Evolutionary conservation across 2,329 filamentous ascomycete genomes (phyloP).

Genomic region (Trichoderma afroharzianum): DNA sequence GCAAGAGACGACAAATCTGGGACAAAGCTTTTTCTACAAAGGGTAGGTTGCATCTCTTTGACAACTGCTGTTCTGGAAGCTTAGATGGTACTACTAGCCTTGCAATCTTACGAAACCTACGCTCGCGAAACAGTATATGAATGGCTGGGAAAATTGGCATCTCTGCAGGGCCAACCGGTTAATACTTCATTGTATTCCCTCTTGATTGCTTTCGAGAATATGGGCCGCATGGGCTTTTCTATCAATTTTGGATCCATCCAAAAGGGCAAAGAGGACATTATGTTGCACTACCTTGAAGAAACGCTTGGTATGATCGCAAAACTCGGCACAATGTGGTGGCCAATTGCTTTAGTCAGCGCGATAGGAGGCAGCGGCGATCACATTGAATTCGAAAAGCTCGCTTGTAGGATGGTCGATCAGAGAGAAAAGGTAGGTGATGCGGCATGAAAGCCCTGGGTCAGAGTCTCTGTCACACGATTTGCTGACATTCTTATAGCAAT

Average conservation of each 20-base stretch:
- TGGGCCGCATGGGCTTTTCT: constrained; percentile 27
- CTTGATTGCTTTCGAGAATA: constrained; percentile 30
- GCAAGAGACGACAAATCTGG: constrained; percentile 26
- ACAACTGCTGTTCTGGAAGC: neutral
- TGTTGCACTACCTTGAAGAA: constrained; percentile 24
- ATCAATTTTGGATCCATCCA: constrained; percentile 25
- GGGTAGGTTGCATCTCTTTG: neutral
- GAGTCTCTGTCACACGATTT: neutral
- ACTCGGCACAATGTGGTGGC: constrained; percentile 26
- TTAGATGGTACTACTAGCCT: neutral
- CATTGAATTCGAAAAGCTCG: neutral
- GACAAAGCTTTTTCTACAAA: constrained; percentile 25
- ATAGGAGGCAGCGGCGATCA: constrained; percentile 13
- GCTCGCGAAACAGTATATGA: constrained; percentile 22
- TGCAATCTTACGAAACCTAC: constrained; percentile 22
- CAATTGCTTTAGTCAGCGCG: constrained; percentile 16
- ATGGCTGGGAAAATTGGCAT: constrained; percentile 23
- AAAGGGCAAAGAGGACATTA: constrained; percentile 23
- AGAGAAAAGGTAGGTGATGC: neutral
- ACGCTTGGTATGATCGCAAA: constrained; percentile 21
- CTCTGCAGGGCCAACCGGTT: constrained; percentile 21
- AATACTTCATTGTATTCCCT: constrained; percentile 25
- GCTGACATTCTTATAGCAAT: neutral
- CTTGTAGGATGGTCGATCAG: neutral
- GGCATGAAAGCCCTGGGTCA: neutral